Conservation (phyloP, 2,329 filamentous ascomycete species). For the Xylogone sp. region DNA sequence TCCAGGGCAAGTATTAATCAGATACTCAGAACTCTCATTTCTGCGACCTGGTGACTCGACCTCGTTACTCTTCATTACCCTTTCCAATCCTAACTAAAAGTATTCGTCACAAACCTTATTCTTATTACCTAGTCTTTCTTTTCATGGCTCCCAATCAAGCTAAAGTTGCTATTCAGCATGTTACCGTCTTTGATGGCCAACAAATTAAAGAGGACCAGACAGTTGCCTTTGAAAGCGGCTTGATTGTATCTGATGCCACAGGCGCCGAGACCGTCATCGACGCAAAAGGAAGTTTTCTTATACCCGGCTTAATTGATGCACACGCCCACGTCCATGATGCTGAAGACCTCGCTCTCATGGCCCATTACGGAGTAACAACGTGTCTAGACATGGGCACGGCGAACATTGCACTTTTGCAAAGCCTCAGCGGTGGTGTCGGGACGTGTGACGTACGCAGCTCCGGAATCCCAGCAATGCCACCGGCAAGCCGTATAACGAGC, state of each 20-base stretch:
- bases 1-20: too few relatives aligned
- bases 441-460: background rate
- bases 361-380: background rate
- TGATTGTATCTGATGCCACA: background rate
- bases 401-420: background rate
- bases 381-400: background rate
- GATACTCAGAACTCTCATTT: too few relatives aligned
- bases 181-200: background rate
- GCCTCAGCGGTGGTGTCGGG: background rate
- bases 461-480: background rate
- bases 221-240: background rate
- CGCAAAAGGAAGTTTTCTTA: background rate
- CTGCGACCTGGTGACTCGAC: too few relatives aligned
- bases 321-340: background rate
- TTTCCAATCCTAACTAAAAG: too few relatives aligned
- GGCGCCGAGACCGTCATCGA: background rate
- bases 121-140: too few relatives aligned
- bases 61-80: too few relatives aligned
- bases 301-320: background rate
- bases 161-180: background rate
- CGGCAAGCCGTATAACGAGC: background rate
- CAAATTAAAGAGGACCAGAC: background rate
- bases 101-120: too few relatives aligned
- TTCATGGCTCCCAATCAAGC: too few relatives aligned
- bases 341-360: background rate